These are phyloP conservation scores for Aspergillus candidus DNA, from an alignment of 2,329 filamentous ascomycete genomes.

Conservation along the genomic window DNA sequence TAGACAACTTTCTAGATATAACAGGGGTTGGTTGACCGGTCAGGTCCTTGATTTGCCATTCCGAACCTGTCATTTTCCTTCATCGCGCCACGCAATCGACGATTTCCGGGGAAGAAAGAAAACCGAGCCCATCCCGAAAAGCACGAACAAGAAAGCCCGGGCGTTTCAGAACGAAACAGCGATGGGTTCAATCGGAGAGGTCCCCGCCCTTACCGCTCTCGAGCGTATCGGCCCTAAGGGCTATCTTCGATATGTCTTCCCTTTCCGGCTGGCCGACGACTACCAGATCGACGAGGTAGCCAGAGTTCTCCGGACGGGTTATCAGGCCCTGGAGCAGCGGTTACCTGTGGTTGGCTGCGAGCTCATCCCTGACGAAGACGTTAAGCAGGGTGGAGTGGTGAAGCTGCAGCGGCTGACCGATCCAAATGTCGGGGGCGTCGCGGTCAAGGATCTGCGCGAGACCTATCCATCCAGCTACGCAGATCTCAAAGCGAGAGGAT, in stretches of 20 bases:
- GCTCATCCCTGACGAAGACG: constrained; percentile 24
- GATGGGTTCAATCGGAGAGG: constrained; percentile 8
- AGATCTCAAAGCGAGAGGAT: constrained; percentile 32
- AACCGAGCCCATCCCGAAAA: too few species aligned
- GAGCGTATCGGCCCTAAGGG: constrained; percentile 33
- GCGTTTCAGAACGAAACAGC: neutral
- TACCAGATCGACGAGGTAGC: constrained; percentile 26
- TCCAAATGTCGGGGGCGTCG: constrained; percentile 22
- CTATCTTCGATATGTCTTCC: constrained; percentile 32
- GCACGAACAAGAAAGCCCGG: too few species aligned
- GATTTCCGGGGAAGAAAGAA: too few species aligned
- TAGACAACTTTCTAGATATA: too few species aligned
- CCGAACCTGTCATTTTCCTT: too few species aligned
- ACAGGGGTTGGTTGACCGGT: too few species aligned
- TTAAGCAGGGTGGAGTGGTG: constrained; percentile 28
- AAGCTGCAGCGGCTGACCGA: constrained; percentile 19
- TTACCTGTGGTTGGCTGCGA: constrained; percentile 29
- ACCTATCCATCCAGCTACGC: constrained; percentile 32
- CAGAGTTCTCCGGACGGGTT: constrained; percentile 23
- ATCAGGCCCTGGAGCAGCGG: constrained; percentile 23
- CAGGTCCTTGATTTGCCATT: too few species aligned
- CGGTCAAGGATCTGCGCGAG: constrained; percentile 41
- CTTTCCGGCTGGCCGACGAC: constrained; percentile 26
- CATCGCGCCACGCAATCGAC: too few species aligned
- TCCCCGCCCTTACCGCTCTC: constrained; percentile 21